Evolutionary conservation across 1,139 yeast genomes (phyloP).

Genomic region (Geotrichum siamense): DNA sequence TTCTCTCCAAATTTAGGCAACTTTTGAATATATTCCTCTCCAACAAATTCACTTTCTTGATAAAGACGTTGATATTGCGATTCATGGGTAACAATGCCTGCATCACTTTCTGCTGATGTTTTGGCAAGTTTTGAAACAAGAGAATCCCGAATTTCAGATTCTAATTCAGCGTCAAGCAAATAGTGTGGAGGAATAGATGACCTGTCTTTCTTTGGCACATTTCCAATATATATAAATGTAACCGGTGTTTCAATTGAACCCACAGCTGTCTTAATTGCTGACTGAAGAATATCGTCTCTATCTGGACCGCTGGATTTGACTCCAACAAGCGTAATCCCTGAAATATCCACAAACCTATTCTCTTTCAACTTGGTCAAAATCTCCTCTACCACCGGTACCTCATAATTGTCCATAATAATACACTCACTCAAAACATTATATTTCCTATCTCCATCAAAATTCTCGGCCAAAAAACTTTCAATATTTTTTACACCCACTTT

Average conservation of each 20-base stretch:
- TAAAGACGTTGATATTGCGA: background rate
- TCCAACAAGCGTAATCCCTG: slow-evolving; percentile 4
- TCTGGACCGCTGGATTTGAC: slow-evolving; percentile 7
- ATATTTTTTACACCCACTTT: slow-evolving; percentile 11
- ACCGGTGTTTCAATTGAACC: background rate
- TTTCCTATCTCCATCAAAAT: background rate
- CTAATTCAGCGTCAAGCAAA: slow-evolving; percentile 2
- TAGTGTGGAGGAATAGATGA: slow-evolving; percentile 9
- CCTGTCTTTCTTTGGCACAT: slow-evolving; percentile 6
- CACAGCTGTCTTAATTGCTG: background rate
- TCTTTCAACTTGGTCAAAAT: background rate
- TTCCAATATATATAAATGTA: slow-evolving; percentile 5
- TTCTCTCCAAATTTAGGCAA: slow-evolving; percentile 9
- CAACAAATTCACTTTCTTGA: background rate
- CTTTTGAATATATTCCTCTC: background rate
- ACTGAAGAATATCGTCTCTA: background rate
- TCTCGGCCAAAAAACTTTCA: slow-evolving; percentile 5
- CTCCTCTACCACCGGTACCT: slow-evolving; percentile 2
- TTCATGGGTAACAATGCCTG: background rate
- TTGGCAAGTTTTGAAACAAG: slow-evolving; percentile 1
- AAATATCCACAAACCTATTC: slow-evolving; percentile 4
- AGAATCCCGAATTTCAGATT: slow-evolving; percentile 1
- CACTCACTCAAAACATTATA: slow-evolving; percentile 5
- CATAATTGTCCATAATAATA: slow-evolving; percentile 6
- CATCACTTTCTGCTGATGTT: slow-evolving; percentile 6